phyloP scores from a whole-genome alignment of 208 protist species.

The Phytomonas sp. region DNA sequence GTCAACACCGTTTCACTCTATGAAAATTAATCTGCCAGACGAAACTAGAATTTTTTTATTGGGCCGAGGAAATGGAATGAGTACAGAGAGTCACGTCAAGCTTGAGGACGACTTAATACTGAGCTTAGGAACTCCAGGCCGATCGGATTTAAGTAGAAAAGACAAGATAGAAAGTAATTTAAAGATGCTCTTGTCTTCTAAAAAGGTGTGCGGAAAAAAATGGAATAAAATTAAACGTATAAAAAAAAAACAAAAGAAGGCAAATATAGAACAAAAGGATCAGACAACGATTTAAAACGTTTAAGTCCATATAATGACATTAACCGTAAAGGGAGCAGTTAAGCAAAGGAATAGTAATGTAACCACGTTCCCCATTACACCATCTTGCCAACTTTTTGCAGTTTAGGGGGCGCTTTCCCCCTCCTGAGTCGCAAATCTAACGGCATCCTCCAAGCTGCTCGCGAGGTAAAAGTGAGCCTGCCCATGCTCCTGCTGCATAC shows the following conservation, averaged over 20 bases:
- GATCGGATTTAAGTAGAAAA: neutral
- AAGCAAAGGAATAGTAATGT: neutral
- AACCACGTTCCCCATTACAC: neutral
- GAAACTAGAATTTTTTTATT: no score
- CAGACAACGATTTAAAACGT: neutral
- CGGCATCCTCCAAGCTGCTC: slow-evolving; percentile 18
- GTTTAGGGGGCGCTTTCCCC: neutral
- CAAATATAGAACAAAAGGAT: neutral
- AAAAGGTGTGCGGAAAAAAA: neutral
- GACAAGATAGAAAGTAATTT: neutral
- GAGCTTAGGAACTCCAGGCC: neutral
- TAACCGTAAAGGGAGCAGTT: neutral
- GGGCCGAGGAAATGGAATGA: neutral
- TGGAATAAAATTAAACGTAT: neutral
- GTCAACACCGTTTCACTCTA: neutral
- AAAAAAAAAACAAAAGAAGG: neutral
- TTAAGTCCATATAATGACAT: neutral
- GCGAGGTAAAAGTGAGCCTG: slow-evolving; percentile 26
- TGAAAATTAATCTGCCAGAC: no score
- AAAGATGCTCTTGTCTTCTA: neutral
- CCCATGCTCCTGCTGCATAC: slow-evolving; percentile 50
- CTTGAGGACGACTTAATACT: neutral
- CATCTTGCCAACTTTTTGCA: neutral
- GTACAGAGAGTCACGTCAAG: neutral
- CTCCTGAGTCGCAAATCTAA: slow-evolving; percentile 1